These are phyloP conservation scores for Fusarium sambucinum DNA, from an alignment of 2,329 filamentous ascomycete genomes.

Conservation along the genomic window DNA sequence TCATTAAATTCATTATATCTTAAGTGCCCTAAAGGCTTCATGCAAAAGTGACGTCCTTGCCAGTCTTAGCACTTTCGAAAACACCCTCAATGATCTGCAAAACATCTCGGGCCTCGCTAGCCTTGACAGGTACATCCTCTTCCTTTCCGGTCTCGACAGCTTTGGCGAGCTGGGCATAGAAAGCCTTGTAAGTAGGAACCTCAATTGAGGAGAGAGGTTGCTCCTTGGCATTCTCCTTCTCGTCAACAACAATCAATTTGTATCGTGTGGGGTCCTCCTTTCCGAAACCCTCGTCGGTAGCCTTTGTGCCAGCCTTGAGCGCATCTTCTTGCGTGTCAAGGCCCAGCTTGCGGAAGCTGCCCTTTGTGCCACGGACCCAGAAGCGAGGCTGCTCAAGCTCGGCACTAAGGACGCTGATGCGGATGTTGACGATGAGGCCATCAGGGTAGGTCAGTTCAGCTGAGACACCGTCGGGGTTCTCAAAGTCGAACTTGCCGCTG, in stretches of 20 bases:
- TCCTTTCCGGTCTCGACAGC: conserved; percentile 62
- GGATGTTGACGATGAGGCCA: conserved; percentile 75
- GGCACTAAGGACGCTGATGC: conserved; percentile 75
- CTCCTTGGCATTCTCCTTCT: conserved; percentile 63
- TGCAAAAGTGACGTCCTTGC: conserved; percentile 58
- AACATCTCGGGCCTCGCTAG: conserved; percentile 65
- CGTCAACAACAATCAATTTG: conserved; percentile 67
- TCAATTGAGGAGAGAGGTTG: conserved; percentile 68
- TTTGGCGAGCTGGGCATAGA: conserved; percentile 69
- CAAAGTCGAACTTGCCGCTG: conserved; percentile 58
- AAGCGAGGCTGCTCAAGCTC: conserved; percentile 78
- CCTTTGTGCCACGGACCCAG: conserved; percentile 81
- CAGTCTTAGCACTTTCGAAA: conserved; percentile 62
- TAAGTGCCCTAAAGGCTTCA: conserved; percentile 15
- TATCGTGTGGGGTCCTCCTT: conserved; percentile 71
- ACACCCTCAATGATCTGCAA: conserved; percentile 66
- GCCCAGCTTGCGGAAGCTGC: conserved; percentile 77
- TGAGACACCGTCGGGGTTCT: conserved; percentile 69
- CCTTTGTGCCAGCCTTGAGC: conserved; percentile 72
- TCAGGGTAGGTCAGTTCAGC: conserved; percentile 74
- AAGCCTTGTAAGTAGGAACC: conserved; percentile 75
- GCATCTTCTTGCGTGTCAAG: conserved; percentile 83
- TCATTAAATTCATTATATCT: conserved; percentile 34
- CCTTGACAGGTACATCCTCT: conserved; percentile 65
- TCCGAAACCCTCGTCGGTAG: conserved; percentile 73